Evolutionary conservation across 495 filamentous ascomycete genomes (phyloP).

Genomic region (Aspergillus coremiiformis): DNA sequence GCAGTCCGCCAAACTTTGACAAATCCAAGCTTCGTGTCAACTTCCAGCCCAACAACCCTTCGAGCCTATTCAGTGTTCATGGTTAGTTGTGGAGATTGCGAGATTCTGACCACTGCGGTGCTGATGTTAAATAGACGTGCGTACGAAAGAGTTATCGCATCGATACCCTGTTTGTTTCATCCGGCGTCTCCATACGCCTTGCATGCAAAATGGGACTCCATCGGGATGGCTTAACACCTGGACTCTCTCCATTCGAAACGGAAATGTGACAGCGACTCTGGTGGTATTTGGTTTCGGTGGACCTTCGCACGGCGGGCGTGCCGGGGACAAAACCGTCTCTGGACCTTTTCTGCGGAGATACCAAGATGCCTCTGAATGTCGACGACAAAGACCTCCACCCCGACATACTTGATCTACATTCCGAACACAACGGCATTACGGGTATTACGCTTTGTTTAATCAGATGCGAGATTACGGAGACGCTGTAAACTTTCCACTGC

Average conservation of each 20-base stretch:
- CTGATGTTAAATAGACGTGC: conserved; percentile 16
- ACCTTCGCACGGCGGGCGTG: conserved; percentile 20
- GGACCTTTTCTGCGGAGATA: not conserved
- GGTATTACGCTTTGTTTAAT: not conserved
- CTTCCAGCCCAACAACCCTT: conserved; percentile 55
- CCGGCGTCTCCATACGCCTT: conserved; percentile 60
- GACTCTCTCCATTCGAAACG: conserved; percentile 58
- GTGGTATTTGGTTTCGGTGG: conserved; percentile 64
- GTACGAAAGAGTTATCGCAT: conserved; percentile 47
- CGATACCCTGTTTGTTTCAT: conserved; percentile 49
- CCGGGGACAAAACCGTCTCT: not conserved
- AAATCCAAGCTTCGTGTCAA: conserved; percentile 58
- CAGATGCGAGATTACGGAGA: not conserved
- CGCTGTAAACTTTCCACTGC: not conserved
- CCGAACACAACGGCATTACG: not conserved
- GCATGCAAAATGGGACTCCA: conserved; percentile 49
- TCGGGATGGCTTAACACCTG: conserved; percentile 52
- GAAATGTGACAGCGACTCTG: conserved; percentile 63
- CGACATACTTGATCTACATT: not conserved
- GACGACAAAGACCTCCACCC: not conserved
- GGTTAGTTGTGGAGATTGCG: conserved; percentile 10
- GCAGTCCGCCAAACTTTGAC: conserved; percentile 62
- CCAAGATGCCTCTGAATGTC: not conserved
- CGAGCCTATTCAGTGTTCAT: conserved; percentile 66
- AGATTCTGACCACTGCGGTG: not conserved